These are phyloP conservation scores for Nymphaea thermarum DNA, from an alignment of 164 flowering plant genomes.

Conservation along the genomic window DNA sequence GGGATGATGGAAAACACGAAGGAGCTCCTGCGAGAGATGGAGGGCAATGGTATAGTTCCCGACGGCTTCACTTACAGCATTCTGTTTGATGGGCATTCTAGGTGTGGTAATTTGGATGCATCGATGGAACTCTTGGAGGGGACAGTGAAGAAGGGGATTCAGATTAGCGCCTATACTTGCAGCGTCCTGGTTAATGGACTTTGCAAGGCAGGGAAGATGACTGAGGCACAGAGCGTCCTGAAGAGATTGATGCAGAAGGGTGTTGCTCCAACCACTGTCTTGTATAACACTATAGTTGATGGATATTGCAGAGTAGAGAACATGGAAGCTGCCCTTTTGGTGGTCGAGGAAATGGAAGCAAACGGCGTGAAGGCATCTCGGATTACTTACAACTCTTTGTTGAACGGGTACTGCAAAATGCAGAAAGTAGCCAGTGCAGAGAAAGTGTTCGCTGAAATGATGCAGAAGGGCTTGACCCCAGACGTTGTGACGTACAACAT, in stretches of 20 bases:
- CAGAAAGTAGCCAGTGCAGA: conserved; percentile 44
- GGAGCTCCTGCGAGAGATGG: conserved; percentile 41
- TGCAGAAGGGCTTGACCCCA: conserved; percentile 30
- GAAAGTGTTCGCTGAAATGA: conserved; percentile 43
- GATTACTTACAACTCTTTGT: conserved; percentile 40
- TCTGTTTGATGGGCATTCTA: conserved; percentile 37
- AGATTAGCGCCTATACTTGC: conserved; percentile 27
- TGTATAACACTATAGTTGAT: conserved; percentile 43
- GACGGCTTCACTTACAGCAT: conserved; percentile 50
- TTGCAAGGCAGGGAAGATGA: conserved; percentile 53
- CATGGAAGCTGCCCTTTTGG: conserved; percentile 25
- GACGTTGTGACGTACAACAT: conserved; percentile 45
- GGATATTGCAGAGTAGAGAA: conserved; percentile 42
- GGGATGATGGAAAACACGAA: conserved; percentile 34
- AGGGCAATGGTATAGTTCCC: conserved; percentile 31
- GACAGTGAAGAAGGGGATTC: conserved; percentile 23
- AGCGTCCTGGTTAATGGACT: conserved; percentile 45
- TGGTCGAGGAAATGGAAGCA: conserved; percentile 30
- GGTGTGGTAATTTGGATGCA: conserved; percentile 24
- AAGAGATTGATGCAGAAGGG: conserved; percentile 26
- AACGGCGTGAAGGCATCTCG: conserved; percentile 29
- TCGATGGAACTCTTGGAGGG: conserved; percentile 34
- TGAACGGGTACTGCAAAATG: conserved; percentile 36
- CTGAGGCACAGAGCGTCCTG: conserved; percentile 39
- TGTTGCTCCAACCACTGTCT: conserved; percentile 27